Base-by-base conservation (phyloP, 495 filamentous ascomycete species). In the Cladorrhinum samala region DNA sequence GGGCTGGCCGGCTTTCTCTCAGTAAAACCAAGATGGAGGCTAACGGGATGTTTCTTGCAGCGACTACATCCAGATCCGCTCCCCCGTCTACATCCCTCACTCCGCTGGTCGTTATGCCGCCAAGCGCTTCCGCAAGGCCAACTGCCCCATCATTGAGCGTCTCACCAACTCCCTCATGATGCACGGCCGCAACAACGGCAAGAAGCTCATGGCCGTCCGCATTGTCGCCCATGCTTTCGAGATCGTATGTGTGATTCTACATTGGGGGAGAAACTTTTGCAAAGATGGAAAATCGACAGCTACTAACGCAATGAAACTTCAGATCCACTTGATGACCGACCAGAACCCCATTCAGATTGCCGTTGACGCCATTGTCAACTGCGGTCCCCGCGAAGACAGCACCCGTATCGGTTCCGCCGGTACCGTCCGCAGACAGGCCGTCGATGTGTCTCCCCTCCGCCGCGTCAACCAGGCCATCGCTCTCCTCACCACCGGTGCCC, bases 291-390 rank as follows among this genome's bases (percentile, higher is more conserved):
- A n/a, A n/a, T n/a, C 37, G 27, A 45, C 17, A 1, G 7, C 46
- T 20, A 52, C 16, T 47, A 49, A 47, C 27, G n/a, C 13, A 41
- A 41, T n/a, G 39, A 41, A 14, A 47, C 21, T 53, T 48, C 68
- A 96, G 91, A 91, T 99, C 77, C 91, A 97, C 86, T 89, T 99
- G 80, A 96, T 95, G 89, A 97, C 94, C 79, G 93, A 99, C 84
- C 91, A 95, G 81, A 99, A 99, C 85, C 93, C 93, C 67, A 92
- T 99, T 83, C 93, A 99, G 83, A 85, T 99, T 65, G 91, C 92
- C 66, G 91, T 97, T 67, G 93, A 99, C 71, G 93, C 93, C 75
- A 96, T 99, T 62, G 93, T 96, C 83, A 99, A 99, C 88, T 97
- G 93, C 79, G 93, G 93, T 61, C 93, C 93, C 72, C 94, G 93